Conservation (phyloP, 192 early-diverging fungal genomes). For the Irineochytrium annulatum region DNA sequence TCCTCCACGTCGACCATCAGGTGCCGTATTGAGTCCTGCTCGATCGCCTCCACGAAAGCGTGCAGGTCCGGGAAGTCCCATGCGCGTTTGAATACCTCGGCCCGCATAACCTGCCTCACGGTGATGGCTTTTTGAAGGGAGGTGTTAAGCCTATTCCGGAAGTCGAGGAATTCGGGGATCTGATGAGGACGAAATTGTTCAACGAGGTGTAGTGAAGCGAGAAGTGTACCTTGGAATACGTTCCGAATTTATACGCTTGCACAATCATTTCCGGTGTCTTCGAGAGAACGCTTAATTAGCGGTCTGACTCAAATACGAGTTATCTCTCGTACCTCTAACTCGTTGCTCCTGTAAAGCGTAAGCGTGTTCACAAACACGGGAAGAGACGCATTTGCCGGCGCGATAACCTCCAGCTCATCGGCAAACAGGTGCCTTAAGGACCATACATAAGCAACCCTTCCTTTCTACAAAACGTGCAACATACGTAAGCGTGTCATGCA, state of each 20-base stretch:
- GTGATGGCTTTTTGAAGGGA: slow-evolving; percentile 74
- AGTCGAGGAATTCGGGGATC: slow-evolving; percentile 83
- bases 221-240: slow-evolving; percentile 73
- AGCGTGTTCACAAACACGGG: slow-evolving; percentile 56
- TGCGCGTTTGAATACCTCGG: slow-evolving; percentile 54
- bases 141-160: slow-evolving; percentile 62
- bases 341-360: slow-evolving; percentile 72
- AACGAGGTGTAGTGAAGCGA: no score
- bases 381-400: slow-evolving; percentile 47
- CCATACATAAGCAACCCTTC: no score
- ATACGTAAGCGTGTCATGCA: slow-evolving; percentile 82
- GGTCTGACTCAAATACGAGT: background rate
- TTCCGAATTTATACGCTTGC: slow-evolving; percentile 75
- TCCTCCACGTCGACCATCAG: no score
- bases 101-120: slow-evolving; percentile 59
- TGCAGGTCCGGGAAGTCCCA: no score
- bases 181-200: slow-evolving; percentile 23
- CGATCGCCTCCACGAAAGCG: no score
- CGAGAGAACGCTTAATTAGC: background rate
- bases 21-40: no score
- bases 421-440: slow-evolving; percentile 64
- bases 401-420: slow-evolving; percentile 53
- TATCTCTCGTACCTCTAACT: slow-evolving; percentile 74
- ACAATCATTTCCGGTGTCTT: slow-evolving; percentile 85
- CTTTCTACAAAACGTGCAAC: no score